Base-by-base conservation (phyloP, 805 yeast genomes). In the Wickerhamiella kurtzmanii region DNA sequence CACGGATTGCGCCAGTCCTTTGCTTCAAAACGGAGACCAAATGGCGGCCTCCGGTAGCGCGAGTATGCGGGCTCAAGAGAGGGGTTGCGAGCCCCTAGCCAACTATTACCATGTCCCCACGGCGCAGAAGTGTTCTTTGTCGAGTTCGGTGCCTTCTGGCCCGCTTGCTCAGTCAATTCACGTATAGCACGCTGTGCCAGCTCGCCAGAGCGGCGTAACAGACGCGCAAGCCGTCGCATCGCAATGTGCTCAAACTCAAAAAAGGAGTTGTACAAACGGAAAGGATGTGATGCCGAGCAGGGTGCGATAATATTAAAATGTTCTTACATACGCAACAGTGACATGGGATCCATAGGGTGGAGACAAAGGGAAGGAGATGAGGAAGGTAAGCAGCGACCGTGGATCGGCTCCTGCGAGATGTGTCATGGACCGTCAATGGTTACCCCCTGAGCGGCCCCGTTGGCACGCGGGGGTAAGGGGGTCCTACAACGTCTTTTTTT, bases 41-140 rank as follows among this genome's bases (percentile, higher is more conserved):
- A 37, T 18, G 25, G 37, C 22, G 46, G 53, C 43, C 39, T 28
- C 15, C 50, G 46, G 43, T 44, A 37, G 16, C 50, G 52, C 20
- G 53, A 41, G 36, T 46, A 47, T 6, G 51, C 51, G 16, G 50
- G 56, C 44, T 50, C 56, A 15, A 35, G 37, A 37, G 51, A 37
- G 11, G 56, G 54, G 16, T 36, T 36, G 38, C 17, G 16, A 15
- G n/a, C n/a, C 16, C 38, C 19, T 36, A 17, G 19, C 38, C 19
- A 17, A 6, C 38, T 15, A 6, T 8, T n/a, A 6, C 38, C 38
- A 15, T 8, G 19, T 5, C 38, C 38, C 32, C 32, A 25, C 9
- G 6, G 32, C 9, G 32, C 6, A 11, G 32, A 25, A 11, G 32
- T 25, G 11, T 25, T 25, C n/a, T n/a, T n/a, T n/a, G n/a, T 25